Evolutionary conservation across 2,329 filamentous ascomycete genomes (phyloP), one percentile per base, ranked within the genome.

Genomic region (Byssochlamys sp.): DNA sequence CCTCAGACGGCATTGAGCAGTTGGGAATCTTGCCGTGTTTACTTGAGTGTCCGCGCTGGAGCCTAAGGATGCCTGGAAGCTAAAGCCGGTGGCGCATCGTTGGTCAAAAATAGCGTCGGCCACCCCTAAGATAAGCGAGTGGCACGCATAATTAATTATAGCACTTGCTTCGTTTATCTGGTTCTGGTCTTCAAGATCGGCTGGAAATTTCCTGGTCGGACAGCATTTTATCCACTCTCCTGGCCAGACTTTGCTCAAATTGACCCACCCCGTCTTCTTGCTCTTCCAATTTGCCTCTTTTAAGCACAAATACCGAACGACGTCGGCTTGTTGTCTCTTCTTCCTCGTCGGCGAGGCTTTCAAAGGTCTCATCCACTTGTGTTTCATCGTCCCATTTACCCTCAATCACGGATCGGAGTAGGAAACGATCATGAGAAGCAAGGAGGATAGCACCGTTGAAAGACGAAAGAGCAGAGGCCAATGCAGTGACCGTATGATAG

Each of bases 341-440:
- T 55, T 78, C 77, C 55, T 78, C 77, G 49, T 78, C 77, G 2
- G 78, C 78, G 0, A 75, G 73, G 0, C 73, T 76, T 14, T 78
- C 75, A 14, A 76, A 79, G 1, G 76, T 76, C 1, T 75, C 76
- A 12, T 76, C 73, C 4, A 73, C 54, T 25, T 63, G 64, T 29
- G 69, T 63, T 24, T 71, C 79, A 1, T 66, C 67, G 24, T 73
- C 75, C 12, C 74, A 67, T 52, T 81, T 71, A 0, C 86, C 86
- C 67, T 90, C 86, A 0, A 94, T 78, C 0, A 88, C 88, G 2
- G 84, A 84, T 52, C 86, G 81, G 74, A 94, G 81, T 65, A 95
- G 87, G 79, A 88, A 95, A 31, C 90, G 80, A 69, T 95, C 90
- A 75, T 95, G 90, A 35, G 85, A 90, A 3, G 94, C 86, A 4